A percentile compares a stretch with the other conserved stretches of the same genome.
phyloP scores from a whole-genome alignment of 495 filamentous ascomycete species.

The Cercophora newfieldiana region DNA sequence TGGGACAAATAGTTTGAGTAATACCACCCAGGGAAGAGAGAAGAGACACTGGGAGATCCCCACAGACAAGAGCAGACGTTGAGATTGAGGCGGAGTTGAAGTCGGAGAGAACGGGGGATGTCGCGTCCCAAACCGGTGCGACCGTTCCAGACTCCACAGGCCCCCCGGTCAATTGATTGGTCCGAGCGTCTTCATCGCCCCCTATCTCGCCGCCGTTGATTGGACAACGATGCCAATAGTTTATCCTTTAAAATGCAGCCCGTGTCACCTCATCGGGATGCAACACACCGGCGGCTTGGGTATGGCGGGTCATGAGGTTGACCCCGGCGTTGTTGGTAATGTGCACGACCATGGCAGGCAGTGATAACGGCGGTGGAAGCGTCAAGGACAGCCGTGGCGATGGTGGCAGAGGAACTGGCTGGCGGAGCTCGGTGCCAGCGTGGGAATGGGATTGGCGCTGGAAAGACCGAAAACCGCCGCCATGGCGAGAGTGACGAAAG shows the following conservation, averaged over 20 bases:
- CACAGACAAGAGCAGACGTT: not conserved
- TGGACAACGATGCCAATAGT: not conserved
- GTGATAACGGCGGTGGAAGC: too few relatives aligned
- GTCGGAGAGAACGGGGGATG: not conserved
- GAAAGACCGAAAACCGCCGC: too few relatives aligned
- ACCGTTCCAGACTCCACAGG: not conserved
- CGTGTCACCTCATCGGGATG: not conserved
- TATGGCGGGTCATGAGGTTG: too few relatives aligned
- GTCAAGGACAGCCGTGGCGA: too few relatives aligned
- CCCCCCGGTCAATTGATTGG: not conserved
- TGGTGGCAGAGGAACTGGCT: too few relatives aligned
- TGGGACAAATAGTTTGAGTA: not conserved
- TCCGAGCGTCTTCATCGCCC: not conserved
- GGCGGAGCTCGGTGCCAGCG: too few relatives aligned
- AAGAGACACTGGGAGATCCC: not conserved
- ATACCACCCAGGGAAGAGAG: not conserved
- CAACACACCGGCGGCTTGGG: too few relatives aligned
- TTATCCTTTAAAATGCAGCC: not conserved
- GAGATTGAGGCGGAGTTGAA: not conserved
- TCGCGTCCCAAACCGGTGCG: not conserved
- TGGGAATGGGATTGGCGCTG: too few relatives aligned
- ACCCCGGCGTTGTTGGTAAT: too few relatives aligned
- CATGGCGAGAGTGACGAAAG: too few relatives aligned
- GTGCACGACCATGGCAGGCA: too few relatives aligned
- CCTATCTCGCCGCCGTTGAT: not conserved